Evolutionary conservation across 768 basidiomycete genomes (phyloP).

Genomic region (Multifurca ochricompacta): DNA sequence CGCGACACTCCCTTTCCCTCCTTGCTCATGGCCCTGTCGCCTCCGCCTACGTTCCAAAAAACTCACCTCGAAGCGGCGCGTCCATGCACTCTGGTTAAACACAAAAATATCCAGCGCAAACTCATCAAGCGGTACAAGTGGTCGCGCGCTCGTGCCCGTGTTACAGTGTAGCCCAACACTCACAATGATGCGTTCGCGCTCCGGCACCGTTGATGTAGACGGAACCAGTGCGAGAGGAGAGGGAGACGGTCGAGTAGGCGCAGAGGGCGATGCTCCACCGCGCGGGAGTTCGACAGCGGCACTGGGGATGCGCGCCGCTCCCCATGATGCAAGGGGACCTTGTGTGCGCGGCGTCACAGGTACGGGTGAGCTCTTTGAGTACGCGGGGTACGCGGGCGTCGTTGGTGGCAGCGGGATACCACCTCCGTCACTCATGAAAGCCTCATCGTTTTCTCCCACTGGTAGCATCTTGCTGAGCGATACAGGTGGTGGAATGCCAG

Average conservation of each 20-base stretch:
- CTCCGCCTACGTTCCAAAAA: slow-evolving; percentile 48
- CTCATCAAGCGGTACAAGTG: slow-evolving; percentile 63
- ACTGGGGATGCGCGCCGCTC: slow-evolving; percentile 39
- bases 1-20: slow-evolving; percentile 22
- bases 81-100: slow-evolving; percentile 73
- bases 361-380: slow-evolving; percentile 40
- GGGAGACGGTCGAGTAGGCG: slow-evolving; percentile 35
- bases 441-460: slow-evolving; percentile 17
- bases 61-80: slow-evolving; percentile 68
- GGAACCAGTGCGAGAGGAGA: slow-evolving; percentile 38
- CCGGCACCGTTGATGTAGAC: slow-evolving; percentile 35
- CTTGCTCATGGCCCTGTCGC: slow-evolving; percentile 32
- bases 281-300: slow-evolving; percentile 60
- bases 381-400: slow-evolving; percentile 72
- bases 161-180: slow-evolving; percentile 47
- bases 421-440: slow-evolving; percentile 13
- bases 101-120: slow-evolving; percentile 86
- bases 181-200: slow-evolving; percentile 57
- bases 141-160: slow-evolving; percentile 23
- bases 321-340: slow-evolving; percentile 45
- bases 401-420: slow-evolving; percentile 30
- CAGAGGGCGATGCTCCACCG: too few species aligned
- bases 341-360: slow-evolving; percentile 47
- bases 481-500: slow-evolving; percentile 19
- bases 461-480: slow-evolving; percentile 14